These are phyloP conservation scores for Penicillium longicatenatum DNA, from an alignment of 495 filamentous ascomycete species.

Conservation along the genomic window DNA sequence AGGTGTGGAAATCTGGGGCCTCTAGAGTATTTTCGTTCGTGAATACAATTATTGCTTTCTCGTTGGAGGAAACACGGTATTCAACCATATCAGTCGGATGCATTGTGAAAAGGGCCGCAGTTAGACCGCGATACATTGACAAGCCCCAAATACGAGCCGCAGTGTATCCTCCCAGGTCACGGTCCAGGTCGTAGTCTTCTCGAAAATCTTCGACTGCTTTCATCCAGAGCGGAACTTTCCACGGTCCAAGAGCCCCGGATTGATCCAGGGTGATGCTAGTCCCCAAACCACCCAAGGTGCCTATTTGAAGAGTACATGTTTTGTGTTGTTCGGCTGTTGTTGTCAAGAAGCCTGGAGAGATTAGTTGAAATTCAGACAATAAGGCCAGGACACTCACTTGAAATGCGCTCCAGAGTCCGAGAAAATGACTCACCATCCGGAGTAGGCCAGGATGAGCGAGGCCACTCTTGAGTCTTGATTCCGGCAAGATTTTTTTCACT, in stretches of 20 bases:
- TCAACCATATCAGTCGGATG: conserved; percentile 57
- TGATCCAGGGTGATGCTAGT: conserved; percentile 11
- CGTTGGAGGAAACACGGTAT: conserved; percentile 45
- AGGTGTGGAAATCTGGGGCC: conserved; percentile 3
- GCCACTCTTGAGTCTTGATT: conserved; percentile 21
- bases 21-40: conserved; percentile 16
- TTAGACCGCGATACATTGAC: conserved; percentile 39
- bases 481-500: background rate
- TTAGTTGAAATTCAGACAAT: conserved; percentile 9
- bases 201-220: conserved; percentile 33
- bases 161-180: conserved; percentile 46
- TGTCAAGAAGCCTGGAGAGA: conserved; percentile 30
- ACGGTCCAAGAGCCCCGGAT: background rate
- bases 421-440: conserved; percentile 6
- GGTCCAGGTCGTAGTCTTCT: conserved; percentile 47
- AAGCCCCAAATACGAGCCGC: conserved; percentile 54
- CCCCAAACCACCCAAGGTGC: conserved; percentile 33
- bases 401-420: conserved; percentile 34
- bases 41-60: conserved; percentile 42
- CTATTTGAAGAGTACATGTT: conserved; percentile 29
- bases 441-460: conserved; percentile 16
- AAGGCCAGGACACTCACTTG: conserved; percentile 22
- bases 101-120: conserved; percentile 44
- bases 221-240: conserved; percentile 32
- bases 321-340: conserved; percentile 15